phyloP scores from a whole-genome alignment of 208 protist species.

The Leishmania braziliensis region DNA sequence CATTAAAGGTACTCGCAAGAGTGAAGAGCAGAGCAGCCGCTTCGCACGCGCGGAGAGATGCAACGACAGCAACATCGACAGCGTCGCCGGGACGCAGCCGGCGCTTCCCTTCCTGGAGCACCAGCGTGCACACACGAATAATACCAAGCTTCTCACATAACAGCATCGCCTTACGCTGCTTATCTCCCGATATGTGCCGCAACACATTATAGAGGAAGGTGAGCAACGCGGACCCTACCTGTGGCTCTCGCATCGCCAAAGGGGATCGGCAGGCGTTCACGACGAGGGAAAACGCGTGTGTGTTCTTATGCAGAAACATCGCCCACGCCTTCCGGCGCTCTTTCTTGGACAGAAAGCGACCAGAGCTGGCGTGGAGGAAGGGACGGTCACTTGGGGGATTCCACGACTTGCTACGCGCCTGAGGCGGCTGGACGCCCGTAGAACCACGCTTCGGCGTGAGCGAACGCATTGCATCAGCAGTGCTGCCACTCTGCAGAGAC shows the following conservation, averaged over 20 bases:
- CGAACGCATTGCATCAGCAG: constrained; percentile 2
- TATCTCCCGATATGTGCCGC: constrained; percentile 34
- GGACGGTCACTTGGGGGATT: constrained; percentile 3
- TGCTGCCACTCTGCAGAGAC: constrained; percentile 21
- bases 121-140: constrained; percentile 37
- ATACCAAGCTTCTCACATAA: constrained; percentile 58
- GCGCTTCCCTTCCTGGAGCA: constrained; percentile 38
- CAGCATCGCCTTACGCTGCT: constrained; percentile 42
- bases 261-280: constrained; percentile 50
- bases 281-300: constrained; percentile 52
- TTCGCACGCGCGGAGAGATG: constrained; percentile 36
- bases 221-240: constrained; percentile 44
- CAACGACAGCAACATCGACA: background rate
- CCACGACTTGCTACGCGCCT: constrained; percentile 26
- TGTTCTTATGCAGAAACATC: constrained; percentile 56
- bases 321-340: constrained; percentile 49
- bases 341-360: constrained; percentile 22
- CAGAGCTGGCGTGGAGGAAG: constrained; percentile 7
- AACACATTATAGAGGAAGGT: constrained; percentile 80
- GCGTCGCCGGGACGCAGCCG: constrained; percentile 16
- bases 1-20: constrained; percentile 34
- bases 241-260: constrained; percentile 34
- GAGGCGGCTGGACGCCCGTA: background rate
- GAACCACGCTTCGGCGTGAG: constrained; percentile 12
- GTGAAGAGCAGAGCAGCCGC: constrained; percentile 47